These are phyloP conservation scores for Ogataea haglerorum DNA, from an alignment of 805 yeast species.

Conservation along the genomic window DNA sequence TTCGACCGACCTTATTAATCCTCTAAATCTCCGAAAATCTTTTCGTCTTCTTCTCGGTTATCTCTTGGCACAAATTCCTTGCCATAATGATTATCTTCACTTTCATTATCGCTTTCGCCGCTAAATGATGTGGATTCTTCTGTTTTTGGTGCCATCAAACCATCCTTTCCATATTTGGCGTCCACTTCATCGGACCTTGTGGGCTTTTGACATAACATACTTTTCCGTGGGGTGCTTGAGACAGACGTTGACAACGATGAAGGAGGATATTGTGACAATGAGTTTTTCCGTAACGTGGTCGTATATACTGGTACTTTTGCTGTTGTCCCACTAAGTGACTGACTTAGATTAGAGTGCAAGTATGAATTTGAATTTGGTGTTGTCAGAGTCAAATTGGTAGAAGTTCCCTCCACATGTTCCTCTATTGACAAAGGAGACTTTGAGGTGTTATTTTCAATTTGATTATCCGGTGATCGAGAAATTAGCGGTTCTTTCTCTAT, in stretches of 20 bases:
- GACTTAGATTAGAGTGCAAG: background rate
- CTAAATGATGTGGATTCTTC: constrained; percentile 16
- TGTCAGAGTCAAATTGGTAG: background rate
- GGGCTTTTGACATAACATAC: constrained; percentile 10
- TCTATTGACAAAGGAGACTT: constrained; percentile 18
- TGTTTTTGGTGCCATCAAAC: constrained; percentile 17
- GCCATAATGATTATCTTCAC: constrained; percentile 14
- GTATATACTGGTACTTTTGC: constrained; percentile 14
- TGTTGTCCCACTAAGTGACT: background rate
- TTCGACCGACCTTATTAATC: constrained; percentile 8
- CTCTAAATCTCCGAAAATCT: constrained; percentile 38
- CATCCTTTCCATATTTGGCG: constrained; percentile 13
- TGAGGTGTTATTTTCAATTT: constrained; percentile 10
- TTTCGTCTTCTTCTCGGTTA: constrained; percentile 15
- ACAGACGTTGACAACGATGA: constrained; percentile 23
- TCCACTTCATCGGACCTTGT: background rate
- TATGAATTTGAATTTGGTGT: constrained; percentile 3
- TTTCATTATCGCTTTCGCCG: constrained; percentile 18
- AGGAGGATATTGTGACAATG: constrained; percentile 47
- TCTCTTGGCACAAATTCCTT: constrained; percentile 17
- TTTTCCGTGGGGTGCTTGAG: constrained; percentile 15
- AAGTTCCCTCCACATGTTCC: background rate
- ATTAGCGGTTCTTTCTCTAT: constrained; percentile 3
- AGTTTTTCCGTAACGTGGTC: constrained; percentile 35
- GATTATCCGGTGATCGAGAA: constrained; percentile 18